These are phyloP conservation scores for Neofusicoccum laricinum DNA, from an alignment of 2,329 filamentous ascomycete species.

Conservation along the genomic window DNA sequence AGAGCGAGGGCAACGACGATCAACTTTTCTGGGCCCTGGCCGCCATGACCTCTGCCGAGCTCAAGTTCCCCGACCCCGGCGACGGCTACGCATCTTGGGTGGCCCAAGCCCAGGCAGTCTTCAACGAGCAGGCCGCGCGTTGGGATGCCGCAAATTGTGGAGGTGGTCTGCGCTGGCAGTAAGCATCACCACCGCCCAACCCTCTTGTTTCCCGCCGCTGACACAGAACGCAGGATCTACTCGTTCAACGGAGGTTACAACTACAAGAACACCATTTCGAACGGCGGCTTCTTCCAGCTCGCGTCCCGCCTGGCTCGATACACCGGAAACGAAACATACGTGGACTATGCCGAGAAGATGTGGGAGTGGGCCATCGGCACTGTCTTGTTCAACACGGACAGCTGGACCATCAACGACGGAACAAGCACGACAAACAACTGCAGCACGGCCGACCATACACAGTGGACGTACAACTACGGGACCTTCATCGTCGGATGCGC, in stretches of 20 bases:
- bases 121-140: slow-evolving; percentile 36
- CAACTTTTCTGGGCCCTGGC: slow-evolving; percentile 84
- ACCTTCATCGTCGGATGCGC: slow-evolving; percentile 65
- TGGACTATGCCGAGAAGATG: slow-evolving; percentile 57
- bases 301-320: slow-evolving; percentile 38
- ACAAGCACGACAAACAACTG: slow-evolving; percentile 47
- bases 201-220: neutral
- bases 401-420: slow-evolving; percentile 54
- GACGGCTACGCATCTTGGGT: slow-evolving; percentile 31
- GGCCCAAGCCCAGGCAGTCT: slow-evolving; percentile 34
- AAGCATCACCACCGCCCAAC: neutral
- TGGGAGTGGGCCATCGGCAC: slow-evolving; percentile 41
- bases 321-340: slow-evolving; percentile 52
- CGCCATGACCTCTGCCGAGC: slow-evolving; percentile 74
- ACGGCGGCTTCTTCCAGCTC: slow-evolving; percentile 52
- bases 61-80: slow-evolving; percentile 68
- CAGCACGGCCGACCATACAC: slow-evolving; percentile 49
- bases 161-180: slow-evolving; percentile 31
- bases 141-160: slow-evolving; percentile 38
- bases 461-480: slow-evolving; percentile 65
- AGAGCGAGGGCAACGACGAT: slow-evolving; percentile 48
- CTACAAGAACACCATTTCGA: slow-evolving; percentile 53
- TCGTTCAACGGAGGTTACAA: slow-evolving; percentile 50
- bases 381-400: slow-evolving; percentile 54
- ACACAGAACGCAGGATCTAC: slow-evolving; percentile 26